A percentile compares a stretch with the other conserved stretches of the same genome.
These are phyloP conservation scores for Saccharomyces hybrid DNA, from an alignment of 1,139 yeast species.

Conservation along the genomic window DNA sequence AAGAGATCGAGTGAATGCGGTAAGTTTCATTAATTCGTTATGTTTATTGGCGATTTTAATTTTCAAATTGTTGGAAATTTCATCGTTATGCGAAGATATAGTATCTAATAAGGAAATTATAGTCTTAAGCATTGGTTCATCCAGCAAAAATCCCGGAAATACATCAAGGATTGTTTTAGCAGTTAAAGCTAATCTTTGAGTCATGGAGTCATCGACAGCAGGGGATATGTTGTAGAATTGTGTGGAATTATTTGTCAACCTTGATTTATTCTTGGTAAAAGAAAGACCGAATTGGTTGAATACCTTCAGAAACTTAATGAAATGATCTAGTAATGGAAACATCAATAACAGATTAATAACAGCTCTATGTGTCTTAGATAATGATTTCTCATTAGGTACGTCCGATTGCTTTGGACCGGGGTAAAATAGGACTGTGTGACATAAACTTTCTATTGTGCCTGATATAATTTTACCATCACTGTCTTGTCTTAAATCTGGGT, in stretches of 20 bases:
- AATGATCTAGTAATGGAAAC: slow-evolving; percentile 60
- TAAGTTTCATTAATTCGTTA: slow-evolving; percentile 35
- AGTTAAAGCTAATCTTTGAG: slow-evolving; percentile 41
- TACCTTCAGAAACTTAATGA: slow-evolving; percentile 44
- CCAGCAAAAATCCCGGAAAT: slow-evolving; percentile 50
- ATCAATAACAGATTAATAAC: slow-evolving; percentile 42
- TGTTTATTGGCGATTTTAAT: slow-evolving; percentile 37
- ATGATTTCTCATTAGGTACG: slow-evolving; percentile 30
- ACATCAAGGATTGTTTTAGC: slow-evolving; percentile 40
- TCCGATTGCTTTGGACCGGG: slow-evolving; percentile 19
- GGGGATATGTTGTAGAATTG: slow-evolving; percentile 26
- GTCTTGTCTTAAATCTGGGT: slow-evolving; percentile 62
- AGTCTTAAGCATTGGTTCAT: slow-evolving; percentile 40
- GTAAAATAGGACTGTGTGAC: slow-evolving; percentile 61
- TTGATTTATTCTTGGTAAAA: slow-evolving; percentile 29
- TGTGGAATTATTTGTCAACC: slow-evolving; percentile 14
- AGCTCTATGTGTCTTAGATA: slow-evolving; percentile 28
- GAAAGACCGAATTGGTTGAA: slow-evolving; percentile 39
- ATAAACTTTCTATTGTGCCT: slow-evolving; percentile 60
- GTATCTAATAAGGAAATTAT: slow-evolving; percentile 39
- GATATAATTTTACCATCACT: slow-evolving; percentile 39
- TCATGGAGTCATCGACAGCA: slow-evolving; percentile 33
- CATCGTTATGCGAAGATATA: slow-evolving; percentile 42
- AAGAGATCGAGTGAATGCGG: slow-evolving; percentile 18
- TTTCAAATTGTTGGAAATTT: slow-evolving; percentile 39